These are phyloP conservation scores for Hirsutella rhossiliensis DNA, from an alignment of 2,329 filamentous ascomycete genomes.

Conservation along the genomic window DNA sequence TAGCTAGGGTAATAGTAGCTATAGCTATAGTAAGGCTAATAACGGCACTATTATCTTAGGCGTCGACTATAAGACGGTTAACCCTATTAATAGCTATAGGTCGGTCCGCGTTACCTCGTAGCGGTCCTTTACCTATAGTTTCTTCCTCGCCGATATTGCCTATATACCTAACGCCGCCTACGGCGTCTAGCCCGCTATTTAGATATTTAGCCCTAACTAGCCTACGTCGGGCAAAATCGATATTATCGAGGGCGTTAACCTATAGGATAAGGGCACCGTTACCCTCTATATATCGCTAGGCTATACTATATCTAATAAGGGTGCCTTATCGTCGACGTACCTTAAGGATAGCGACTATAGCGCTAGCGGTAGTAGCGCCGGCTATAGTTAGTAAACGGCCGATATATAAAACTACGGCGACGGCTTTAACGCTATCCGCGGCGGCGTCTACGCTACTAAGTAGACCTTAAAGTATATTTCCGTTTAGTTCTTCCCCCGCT, in stretches of 20 bases:
- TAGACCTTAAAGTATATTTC: constrained; percentile 64
- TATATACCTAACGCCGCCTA: constrained; percentile 66
- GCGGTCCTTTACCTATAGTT: constrained; percentile 52
- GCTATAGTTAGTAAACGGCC: constrained; percentile 45
- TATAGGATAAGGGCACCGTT: constrained; percentile 43
- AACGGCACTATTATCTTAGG: constrained; percentile 52
- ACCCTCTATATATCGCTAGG: constrained; percentile 54
- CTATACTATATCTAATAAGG: constrained; percentile 43
- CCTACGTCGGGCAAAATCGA: constrained; percentile 64
- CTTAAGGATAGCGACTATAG: constrained; percentile 45
- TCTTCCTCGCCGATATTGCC: constrained; percentile 60
- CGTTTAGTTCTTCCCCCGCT: constrained; percentile 72
- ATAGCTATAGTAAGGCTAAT: constrained; percentile 9
- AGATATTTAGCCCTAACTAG: constrained; percentile 57
- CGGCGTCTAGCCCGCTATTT: constrained; percentile 68
- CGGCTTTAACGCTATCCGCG: constrained; percentile 57
- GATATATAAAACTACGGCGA: constrained; percentile 48
- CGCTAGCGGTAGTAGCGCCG: constrained; percentile 36
- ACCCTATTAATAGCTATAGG: constrained; percentile 46
- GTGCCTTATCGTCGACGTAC: constrained; percentile 30
- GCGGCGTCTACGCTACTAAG: constrained; percentile 63
- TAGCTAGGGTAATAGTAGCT: constrained; percentile 27
- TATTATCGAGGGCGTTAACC: constrained; percentile 68
- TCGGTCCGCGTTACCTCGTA: constrained; percentile 61
- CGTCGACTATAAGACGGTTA: constrained; percentile 48